phyloP scores from a whole-genome alignment of 1,139 yeast species.

The Diutina catenulata region DNA sequence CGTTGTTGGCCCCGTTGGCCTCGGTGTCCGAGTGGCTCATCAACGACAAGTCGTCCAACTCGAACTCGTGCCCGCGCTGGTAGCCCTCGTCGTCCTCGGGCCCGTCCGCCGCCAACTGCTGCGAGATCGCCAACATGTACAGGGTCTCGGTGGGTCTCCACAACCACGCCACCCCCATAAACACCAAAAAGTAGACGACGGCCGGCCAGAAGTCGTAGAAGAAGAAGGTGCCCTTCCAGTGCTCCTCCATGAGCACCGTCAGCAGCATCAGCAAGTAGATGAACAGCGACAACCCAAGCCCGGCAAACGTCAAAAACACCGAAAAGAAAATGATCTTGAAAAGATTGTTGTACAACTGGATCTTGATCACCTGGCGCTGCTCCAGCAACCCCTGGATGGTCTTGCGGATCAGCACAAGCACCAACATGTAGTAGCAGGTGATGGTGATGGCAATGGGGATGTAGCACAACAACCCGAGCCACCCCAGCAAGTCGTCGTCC shows the following conservation, averaged over 20 bases:
- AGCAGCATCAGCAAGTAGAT: conserved; percentile 64
- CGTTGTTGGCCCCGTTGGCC: conserved; percentile 5
- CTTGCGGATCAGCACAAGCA: conserved; percentile 57
- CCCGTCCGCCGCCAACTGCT: conserved; percentile 74
- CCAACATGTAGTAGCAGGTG: conserved; percentile 63
- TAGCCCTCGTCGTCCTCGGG: conserved; percentile 22
- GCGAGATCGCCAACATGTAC: conserved; percentile 87
- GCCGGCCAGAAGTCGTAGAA: conserved; percentile 93
- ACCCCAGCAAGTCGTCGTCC: conserved; percentile 14
- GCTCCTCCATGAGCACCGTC: conserved; percentile 67
- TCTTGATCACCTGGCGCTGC: conserved; percentile 86
- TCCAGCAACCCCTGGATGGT: conserved; percentile 67
- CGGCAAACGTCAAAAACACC: conserved; percentile 35
- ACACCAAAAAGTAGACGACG: conserved; percentile 72
- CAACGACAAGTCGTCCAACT: conserved; percentile 62
- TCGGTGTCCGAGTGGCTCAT: conserved; percentile 40
- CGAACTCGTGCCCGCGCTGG: conserved; percentile 45
- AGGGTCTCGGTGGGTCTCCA: conserved; percentile 98
- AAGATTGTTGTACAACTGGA: conserved; percentile 71
- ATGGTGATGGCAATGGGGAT: conserved; percentile 65
- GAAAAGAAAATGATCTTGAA: conserved; percentile 68
- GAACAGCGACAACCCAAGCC: conserved; percentile 61
- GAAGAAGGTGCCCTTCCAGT: conserved; percentile 90
- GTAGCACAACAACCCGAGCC: conserved; percentile 29
- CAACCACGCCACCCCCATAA: conserved; percentile 73